Conservation (phyloP, 176 grass and related monocot species). For the Alloteropsis semialata region DNA sequence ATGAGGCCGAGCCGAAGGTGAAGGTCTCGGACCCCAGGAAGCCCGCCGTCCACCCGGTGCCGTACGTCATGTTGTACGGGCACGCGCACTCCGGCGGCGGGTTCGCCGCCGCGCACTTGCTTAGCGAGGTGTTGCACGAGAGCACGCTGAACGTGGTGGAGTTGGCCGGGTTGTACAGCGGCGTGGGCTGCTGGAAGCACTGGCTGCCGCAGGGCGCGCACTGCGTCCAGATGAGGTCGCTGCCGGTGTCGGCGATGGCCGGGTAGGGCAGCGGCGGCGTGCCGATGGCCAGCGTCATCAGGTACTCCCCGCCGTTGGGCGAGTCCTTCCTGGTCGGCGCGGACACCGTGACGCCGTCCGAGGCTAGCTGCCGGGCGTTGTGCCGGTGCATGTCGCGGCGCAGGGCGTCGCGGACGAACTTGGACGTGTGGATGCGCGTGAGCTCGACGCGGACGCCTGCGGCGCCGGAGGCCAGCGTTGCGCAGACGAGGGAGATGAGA, state of each 20-base stretch:
- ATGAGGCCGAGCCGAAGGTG: slow-evolving; percentile 50
- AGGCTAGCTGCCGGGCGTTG: slow-evolving; percentile 27
- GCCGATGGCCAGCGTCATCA: slow-evolving; percentile 67
- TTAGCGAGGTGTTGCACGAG: slow-evolving; percentile 43
- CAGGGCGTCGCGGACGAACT: slow-evolving; percentile 47
- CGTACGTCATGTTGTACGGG: slow-evolving; percentile 57
- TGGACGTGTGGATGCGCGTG: slow-evolving; percentile 44
- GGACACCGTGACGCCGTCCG: slow-evolving; percentile 1
- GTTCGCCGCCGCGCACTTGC: slow-evolving; percentile 6
- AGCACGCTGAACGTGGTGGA: slow-evolving; percentile 48
- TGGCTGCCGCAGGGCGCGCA: slow-evolving; percentile 40
- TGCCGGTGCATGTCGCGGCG: slow-evolving; percentile 42
- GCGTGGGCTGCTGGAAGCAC: slow-evolving; percentile 47
- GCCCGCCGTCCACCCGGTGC: slow-evolving; percentile 50
- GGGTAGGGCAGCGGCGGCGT: slow-evolving; percentile 47
- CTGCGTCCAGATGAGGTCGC: slow-evolving; percentile 73
- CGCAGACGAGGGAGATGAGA: not conserved
- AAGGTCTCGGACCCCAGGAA: slow-evolving; percentile 47
- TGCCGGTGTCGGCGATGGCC: slow-evolving; percentile 61
- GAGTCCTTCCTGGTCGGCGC: not conserved
- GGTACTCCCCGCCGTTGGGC: slow-evolving; percentile 24
- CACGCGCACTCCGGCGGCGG: slow-evolving; percentile 36
- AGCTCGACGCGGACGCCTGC: slow-evolving; percentile 47
- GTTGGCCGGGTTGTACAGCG: slow-evolving; percentile 38
- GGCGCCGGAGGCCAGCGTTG: not conserved